Evolutionary conservation across 2,329 filamentous ascomycete genomes (phyloP).

Genomic region (Colletotrichum nymphaeae): DNA sequence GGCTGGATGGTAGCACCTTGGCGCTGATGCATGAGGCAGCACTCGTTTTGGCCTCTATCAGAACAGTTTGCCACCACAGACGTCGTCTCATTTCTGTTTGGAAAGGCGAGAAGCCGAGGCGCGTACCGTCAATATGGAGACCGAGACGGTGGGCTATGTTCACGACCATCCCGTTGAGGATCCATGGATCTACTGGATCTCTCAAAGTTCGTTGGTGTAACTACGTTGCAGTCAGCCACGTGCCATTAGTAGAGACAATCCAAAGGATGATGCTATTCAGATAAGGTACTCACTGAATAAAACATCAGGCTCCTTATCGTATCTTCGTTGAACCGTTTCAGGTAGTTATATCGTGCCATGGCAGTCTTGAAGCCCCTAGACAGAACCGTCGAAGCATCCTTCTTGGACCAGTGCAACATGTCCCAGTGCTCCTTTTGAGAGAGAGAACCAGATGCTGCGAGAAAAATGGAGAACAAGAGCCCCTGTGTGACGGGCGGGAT

Average conservation of each 20-base stretch:
- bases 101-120: neutral
- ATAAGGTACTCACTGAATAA: neutral
- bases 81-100: conserved; percentile 8
- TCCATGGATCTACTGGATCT: conserved; percentile 51
- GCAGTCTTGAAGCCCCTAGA: conserved; percentile 59
- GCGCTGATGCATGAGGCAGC: neutral
- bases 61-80: conserved; percentile 15
- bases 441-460: neutral
- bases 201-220: neutral
- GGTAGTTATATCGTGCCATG: conserved; percentile 65
- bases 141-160: conserved; percentile 76
- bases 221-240: neutral
- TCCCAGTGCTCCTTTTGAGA: conserved; percentile 63
- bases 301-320: neutral
- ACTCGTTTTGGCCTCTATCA: neutral
- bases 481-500: conserved; percentile 53
- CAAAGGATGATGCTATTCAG: fast-evolving
- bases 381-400: conserved; percentile 63
- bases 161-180: conserved; percentile 70
- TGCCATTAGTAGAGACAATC: fast-evolving
- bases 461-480: conserved; percentile 9
- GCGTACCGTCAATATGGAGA: conserved; percentile 64
- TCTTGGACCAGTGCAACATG: conserved; percentile 58
- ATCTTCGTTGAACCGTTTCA: conserved; percentile 65
- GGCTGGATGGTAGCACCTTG: neutral